These are phyloP conservation scores for Debaryomyces subglobosus DNA, from an alignment of 1,139 yeast genomes.

Conservation along the genomic window DNA sequence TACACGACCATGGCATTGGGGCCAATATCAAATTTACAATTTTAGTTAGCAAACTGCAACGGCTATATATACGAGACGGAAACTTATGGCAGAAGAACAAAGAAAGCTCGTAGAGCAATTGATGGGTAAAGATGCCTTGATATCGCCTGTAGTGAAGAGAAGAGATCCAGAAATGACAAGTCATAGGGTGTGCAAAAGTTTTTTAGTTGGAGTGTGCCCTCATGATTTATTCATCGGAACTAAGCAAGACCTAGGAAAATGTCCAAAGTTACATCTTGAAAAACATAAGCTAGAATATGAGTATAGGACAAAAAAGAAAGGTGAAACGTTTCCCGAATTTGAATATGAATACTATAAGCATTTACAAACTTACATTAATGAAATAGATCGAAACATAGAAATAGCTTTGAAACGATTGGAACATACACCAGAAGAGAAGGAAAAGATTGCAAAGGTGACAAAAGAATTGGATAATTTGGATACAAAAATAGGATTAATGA, in stretches of 20 bases:
- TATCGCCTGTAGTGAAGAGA: conserved; percentile 38
- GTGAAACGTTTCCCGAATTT: conserved; percentile 65
- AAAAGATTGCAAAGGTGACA: conserved; percentile 62
- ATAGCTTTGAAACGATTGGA: conserved; percentile 70
- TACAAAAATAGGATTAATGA: conserved; percentile 65
- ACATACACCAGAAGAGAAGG: conserved; percentile 77
- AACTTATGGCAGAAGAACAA: conserved; percentile 68
- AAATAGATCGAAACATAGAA: conserved; percentile 68
- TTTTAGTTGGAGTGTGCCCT: conserved; percentile 86
- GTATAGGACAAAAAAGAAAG: conserved; percentile 52
- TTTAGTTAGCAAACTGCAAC: background rate
- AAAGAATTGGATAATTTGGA: conserved; percentile 70
- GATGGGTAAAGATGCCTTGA: conserved; percentile 69
- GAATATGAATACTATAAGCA: conserved; percentile 68
- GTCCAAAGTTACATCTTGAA: conserved; percentile 78
- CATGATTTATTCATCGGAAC: conserved; percentile 83
- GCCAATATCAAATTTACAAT: conserved; percentile 4
- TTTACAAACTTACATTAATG: conserved; percentile 58
- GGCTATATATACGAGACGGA: background rate
- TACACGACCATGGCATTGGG: background rate
- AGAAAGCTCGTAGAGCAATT: conserved; percentile 76
- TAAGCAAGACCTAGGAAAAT: conserved; percentile 80
- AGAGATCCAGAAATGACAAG: conserved; percentile 59
- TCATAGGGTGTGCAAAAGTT: conserved; percentile 75
- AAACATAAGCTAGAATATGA: conserved; percentile 76